phyloP scores from a whole-genome alignment of 495 filamentous ascomycete genomes.

The Annulohypoxylon moriforme region DNA sequence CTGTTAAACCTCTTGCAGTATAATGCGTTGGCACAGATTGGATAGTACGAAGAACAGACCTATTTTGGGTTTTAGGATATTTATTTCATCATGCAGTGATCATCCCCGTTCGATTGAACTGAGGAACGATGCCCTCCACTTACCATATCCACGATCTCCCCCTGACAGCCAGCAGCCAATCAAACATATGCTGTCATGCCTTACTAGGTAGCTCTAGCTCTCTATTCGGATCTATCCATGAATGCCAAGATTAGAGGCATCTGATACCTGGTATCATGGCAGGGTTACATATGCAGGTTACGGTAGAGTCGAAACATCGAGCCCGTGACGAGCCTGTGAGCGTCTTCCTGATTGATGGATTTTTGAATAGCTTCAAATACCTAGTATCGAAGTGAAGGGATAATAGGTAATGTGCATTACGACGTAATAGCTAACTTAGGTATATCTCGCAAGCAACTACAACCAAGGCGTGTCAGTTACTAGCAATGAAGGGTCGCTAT shows the following conservation, averaged over 20 bases:
- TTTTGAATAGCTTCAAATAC: not conserved
- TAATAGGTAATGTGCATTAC: too few species aligned
- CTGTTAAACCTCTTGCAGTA: not conserved
- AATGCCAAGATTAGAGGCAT: conserved; percentile 31
- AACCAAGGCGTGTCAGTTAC: too few species aligned
- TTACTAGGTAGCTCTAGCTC: conserved; percentile 10
- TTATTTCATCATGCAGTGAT: conserved; percentile 25
- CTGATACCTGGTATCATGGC: conserved; percentile 10
- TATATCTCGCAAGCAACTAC: not conserved
- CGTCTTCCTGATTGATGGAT: not conserved
- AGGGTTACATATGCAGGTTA: conserved; percentile 32
- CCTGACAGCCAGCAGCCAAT: conserved; percentile 25
- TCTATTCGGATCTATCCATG: conserved; percentile 25
- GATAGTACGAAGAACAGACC: not conserved
- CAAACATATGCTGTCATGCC: conserved; percentile 11
- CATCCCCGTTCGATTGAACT: conserved; percentile 13
- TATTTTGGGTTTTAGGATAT: not conserved
- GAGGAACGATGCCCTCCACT: conserved; percentile 15
- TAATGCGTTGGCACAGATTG: not conserved
- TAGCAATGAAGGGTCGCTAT: not conserved
- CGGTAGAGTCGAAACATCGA: conserved; percentile 4
- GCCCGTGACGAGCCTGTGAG: not conserved
- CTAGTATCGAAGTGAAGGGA: not conserved
- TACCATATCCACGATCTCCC: conserved; percentile 12
- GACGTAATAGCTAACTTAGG: not conserved